Evolutionary conservation across 108 stramenopile species (phyloP).

Genomic region (Skeletonema costatum): DNA sequence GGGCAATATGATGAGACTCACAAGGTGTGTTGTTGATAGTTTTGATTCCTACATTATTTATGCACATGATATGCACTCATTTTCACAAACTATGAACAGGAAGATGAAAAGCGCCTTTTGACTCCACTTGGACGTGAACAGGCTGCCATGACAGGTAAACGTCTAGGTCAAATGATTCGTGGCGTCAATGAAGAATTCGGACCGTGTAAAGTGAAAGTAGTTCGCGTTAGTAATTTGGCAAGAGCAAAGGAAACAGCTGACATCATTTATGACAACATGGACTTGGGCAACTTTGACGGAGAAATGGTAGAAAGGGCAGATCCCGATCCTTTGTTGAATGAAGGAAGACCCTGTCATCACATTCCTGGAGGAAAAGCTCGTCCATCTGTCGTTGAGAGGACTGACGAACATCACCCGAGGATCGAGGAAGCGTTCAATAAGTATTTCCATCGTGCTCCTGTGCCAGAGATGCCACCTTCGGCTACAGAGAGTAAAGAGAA

Average conservation of each 20-base stretch:
- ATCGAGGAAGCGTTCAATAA: constrained; percentile 88
- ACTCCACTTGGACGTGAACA: constrained; percentile 88
- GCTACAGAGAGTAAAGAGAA: constrained; percentile 15
- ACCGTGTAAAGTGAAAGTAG: constrained; percentile 70
- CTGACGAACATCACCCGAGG: constrained; percentile 75
- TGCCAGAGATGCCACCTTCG: constrained; percentile 24
- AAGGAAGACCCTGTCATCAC: constrained; percentile 81
- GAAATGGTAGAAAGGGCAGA: constrained; percentile 47
- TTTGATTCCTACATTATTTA: not conserved
- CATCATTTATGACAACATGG: constrained; percentile 74
- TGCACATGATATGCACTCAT: not conserved
- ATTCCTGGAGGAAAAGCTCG: constrained; percentile 75
- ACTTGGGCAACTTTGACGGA: constrained; percentile 14
- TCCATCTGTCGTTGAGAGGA: constrained; percentile 50
- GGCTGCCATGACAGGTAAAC: constrained; percentile 80
- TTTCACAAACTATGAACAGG: constrained; percentile 12
- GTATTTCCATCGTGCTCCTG: constrained; percentile 82
- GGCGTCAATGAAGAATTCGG: constrained; percentile 69
- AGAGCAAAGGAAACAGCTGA: constrained; percentile 88
- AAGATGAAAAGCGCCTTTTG: constrained; percentile 78
- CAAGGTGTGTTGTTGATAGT: constrained; percentile 37
- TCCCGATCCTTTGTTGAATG: constrained; percentile 85
- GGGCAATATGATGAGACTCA: constrained; percentile 90
- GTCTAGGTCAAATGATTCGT: constrained; percentile 65
- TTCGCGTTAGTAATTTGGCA: constrained; percentile 82